These are phyloP conservation scores for Blastomyces percursus DNA, from an alignment of 2,329 filamentous ascomycete genomes.

Conservation along the genomic window DNA sequence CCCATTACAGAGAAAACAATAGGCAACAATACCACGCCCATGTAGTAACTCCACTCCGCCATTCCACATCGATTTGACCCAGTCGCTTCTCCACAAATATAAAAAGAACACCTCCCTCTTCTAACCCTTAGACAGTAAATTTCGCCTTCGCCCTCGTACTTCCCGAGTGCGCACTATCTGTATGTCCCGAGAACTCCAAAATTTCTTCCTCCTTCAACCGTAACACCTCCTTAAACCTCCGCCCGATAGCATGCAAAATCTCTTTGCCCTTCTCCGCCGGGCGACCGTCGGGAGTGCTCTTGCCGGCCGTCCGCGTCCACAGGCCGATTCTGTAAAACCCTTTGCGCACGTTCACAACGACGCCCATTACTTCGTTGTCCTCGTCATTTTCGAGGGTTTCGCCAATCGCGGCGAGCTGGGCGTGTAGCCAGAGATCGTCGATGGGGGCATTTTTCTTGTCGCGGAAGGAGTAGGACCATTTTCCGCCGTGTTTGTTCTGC, in stretches of 20 bases:
- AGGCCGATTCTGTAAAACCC: slow-evolving; percentile 95
- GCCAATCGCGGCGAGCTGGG: slow-evolving; percentile 92
- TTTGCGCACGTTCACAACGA: slow-evolving; percentile 97
- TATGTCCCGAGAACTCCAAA: slow-evolving; percentile 95
- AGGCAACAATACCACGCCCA: neutral
- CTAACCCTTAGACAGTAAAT: slow-evolving; percentile 57
- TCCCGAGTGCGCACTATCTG: slow-evolving; percentile 81
- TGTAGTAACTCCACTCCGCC: neutral
- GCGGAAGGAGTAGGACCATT: slow-evolving; percentile 95
- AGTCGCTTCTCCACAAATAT: neutral
- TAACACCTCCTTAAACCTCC: slow-evolving; percentile 84
- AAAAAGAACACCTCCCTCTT: neutral
- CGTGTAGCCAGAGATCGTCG: slow-evolving; percentile 91
- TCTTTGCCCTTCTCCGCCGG: slow-evolving; percentile 73
- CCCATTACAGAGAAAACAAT: neutral
- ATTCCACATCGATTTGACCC: neutral
- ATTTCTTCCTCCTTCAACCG: slow-evolving; percentile 63
- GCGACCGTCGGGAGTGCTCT: slow-evolving; percentile 64
- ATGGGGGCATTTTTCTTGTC: slow-evolving; percentile 86
- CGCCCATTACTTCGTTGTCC: slow-evolving; percentile 97
- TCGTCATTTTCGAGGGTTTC: slow-evolving; percentile 91
- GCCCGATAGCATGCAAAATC: slow-evolving; percentile 71
- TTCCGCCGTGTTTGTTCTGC: slow-evolving; percentile 98
- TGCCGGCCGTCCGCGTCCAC: slow-evolving; percentile 92
- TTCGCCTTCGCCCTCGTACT: slow-evolving; percentile 96